Evolutionary conservation across 768 basidiomycete species (phyloP), one percentile per base, ranked within the genome.

Genomic region (Clavulina sp.): DNA sequence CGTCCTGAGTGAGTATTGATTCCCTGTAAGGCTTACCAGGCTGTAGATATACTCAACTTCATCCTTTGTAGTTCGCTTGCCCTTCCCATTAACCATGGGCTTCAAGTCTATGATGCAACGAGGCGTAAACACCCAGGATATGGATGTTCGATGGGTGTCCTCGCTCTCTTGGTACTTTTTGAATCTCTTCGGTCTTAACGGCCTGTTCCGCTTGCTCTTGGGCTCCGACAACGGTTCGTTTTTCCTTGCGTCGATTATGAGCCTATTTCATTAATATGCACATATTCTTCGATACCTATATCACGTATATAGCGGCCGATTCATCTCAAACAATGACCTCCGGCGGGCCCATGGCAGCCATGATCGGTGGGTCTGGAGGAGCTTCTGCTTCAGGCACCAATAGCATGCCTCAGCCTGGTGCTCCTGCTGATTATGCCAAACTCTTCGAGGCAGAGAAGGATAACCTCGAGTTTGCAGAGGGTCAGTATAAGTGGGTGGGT

Each of bases 81-180:
- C 95, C 3, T 99, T 99, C 69, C 95, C 95, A 2, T 68, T 99
- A 49, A 97, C 95, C 4, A 73, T 89, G 28, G 91, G 92, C 2
- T 99, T 97, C 75, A 97, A 96, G 64, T 83, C 86, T 13, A 93
- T 99, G 84, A 76, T 99, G 7, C 92, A 97, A 60, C 80, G 92
- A 48, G 93, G 92, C 24, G 84, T 97, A 46, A 83, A 89, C 62
- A 92, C 92, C 0, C 80, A 80, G 7, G 89, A 95, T 63, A 86
- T 97, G 83, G 93, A 97, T 65, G 95, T 96, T 7, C 77, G 87
- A 67, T 99, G 95, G 92, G 95, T 97, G 30, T 99, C 95, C 21
- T 95, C 95, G 7, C 71, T 97, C 51, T 92, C 88, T 18, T 97
- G 95, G 95, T 99, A 97, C 68, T 97, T 99, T 68, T 78, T 97